Evolutionary conservation across 352 stramenopile species (phyloP), one percentile per base, ranked within the genome.

Genomic region (Globisporangium cylindrosporum): DNA sequence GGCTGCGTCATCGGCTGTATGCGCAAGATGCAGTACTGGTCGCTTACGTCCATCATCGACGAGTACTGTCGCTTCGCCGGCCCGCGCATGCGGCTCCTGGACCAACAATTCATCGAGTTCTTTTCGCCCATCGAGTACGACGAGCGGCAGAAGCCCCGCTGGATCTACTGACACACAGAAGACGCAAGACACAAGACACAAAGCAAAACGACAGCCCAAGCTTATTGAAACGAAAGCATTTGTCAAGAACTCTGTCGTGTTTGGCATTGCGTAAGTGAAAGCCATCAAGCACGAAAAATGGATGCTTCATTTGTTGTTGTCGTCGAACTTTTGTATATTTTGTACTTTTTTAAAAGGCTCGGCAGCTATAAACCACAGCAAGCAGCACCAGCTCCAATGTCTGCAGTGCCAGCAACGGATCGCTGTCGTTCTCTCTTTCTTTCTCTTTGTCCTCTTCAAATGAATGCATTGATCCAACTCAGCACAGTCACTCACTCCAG

Each of bases 81-180:
- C 1, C 88, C 88, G 15, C 86, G 89, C 61, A 92, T 93, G 81
- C 88, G 90, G 20, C 74, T 97, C 15, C 73, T 93, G 22, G 86
- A 96, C 64, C 87, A 97, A 69, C 87, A 95, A 66, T 95, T 97
- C 58, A 97, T 97, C 74, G 90, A 95, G 81, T 95, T 93, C 69
- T 95, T 95, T 66, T 89, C 78, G 38, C 82, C 86, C 22, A 91
- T 92, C 69, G 74, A 88, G 27, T 94, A 94, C 75, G 82, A 94
- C 66, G 82, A 92, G 68, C 77, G 82, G 10, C 82, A 94, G 72
- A 92, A 88, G 24, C 86, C 86, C 4, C 76, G 79, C 27, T 94
- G 86, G 86, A 84, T 94, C 58, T 78, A 82, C 62, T 84, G 66
- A 78, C 9, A 25, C 25, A 49, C 36, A 29, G 25, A 29, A 29